Conservation (phyloP, 2,329 filamentous ascomycete genomes). For the Alternaria infectoria region DNA sequence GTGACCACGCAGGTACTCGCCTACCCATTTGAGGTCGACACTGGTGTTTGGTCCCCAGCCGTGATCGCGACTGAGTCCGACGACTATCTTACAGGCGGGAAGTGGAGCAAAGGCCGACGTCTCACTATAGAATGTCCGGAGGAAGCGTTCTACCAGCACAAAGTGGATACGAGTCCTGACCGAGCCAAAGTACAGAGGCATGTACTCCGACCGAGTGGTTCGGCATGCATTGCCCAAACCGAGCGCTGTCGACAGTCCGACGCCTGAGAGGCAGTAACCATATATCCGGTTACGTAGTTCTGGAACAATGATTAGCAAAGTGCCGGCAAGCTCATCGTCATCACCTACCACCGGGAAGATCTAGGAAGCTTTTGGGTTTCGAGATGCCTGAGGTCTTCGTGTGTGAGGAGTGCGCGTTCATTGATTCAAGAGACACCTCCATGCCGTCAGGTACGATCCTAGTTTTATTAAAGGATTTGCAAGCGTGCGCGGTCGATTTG, state of each 20-base stretch:
- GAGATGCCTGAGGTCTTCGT: background rate
- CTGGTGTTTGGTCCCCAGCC: background rate
- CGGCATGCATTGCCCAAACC: background rate
- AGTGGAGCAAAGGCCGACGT: background rate
- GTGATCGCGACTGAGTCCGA: background rate
- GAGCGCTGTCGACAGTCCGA: background rate
- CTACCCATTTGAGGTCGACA: background rate
- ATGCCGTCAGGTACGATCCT: background rate
- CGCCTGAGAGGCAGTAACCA: background rate
- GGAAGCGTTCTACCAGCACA: background rate
- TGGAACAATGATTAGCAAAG: background rate
- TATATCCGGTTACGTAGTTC: background rate
- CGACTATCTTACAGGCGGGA: background rate
- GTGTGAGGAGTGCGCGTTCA: background rate
- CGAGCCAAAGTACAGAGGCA: background rate
- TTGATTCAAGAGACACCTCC: background rate
- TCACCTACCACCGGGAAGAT: background rate
- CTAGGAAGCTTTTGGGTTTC: background rate
- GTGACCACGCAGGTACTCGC: background rate
- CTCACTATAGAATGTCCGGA: background rate
- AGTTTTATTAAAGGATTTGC: background rate
- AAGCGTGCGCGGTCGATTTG: background rate
- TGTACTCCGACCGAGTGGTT: background rate
- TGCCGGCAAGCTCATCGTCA: background rate
- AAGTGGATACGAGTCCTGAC: background rate